Evolutionary conservation across 106 monocot species (phyloP), one percentile per base, ranked within the genome.

Genomic region (Allium cepa): DNA sequence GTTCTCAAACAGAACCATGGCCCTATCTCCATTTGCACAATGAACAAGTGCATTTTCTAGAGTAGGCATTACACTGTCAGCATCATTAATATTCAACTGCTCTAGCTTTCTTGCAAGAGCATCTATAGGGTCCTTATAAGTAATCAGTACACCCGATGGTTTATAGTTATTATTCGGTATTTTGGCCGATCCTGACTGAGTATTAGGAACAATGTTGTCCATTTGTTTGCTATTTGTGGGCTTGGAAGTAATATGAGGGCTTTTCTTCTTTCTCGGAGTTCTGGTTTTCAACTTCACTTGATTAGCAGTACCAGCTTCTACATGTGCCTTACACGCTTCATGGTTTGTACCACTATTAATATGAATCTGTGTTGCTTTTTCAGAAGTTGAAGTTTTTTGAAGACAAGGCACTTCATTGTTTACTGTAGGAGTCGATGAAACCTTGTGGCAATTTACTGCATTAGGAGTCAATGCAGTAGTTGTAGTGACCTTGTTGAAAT

Each of bases 1-100:
- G 7, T 67, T 69, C 52, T 77, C 62, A 57, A 70, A 83, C 18
- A 83, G 69, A 75, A 86, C 75, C 47, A 88, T 77, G 49, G 46
- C 15, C 7, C 79, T 77, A 28, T 49, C 50, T 67, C 62, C 66
- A 26, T 72, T 58, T 49, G 11, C 74, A 69, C 75, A 86, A 26
- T 70, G 83, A 60, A 88, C 79, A 53, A 95, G 51, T 47, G 85
- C 85, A 68, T 79, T 79, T 68, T 82, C 65, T 52, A 60, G 49
- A 26, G 27, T 22, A 67, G 15, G 12, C 48, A 49, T 14, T 14
- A 53, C 22, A 57, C 18, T 62, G 17, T 78, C 55, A 26, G 63
- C 48, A 12, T 17, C 57, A 74, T 78, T 80, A 57, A 96, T 77
- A 58, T 68, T 69, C 17, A 96, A 63, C 15, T 63, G 14, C 53